Base-by-base conservation (phyloP, 306 rosid species). In the Prinsepia uniflora region DNA sequence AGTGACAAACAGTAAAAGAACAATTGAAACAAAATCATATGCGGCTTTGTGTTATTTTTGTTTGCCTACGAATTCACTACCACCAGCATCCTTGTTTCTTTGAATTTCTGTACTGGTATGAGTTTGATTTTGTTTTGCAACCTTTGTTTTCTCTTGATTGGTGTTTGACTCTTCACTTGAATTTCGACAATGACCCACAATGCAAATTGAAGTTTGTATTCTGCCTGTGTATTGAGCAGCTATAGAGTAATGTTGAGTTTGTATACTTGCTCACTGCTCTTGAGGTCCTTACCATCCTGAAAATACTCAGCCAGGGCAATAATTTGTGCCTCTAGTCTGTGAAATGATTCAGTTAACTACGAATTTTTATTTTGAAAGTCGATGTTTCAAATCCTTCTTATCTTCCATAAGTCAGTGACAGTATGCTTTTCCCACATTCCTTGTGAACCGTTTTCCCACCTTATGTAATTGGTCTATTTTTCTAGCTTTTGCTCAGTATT, bases 141-240 rank as follows among this genome's bases (percentile, higher is more conserved):
- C 57, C 58, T 43, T 43, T 14, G 24, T 39, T 22, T 19, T 49
- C 12, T 58, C 20, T 56, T 61, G 73, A 34, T 77, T 64, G 49
- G 76, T 79, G 39, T 81, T 77, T 71, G 72, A 65, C 74, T 79
- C 39, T n/a, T 81, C 74, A 71, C 71, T 84, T 65, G 71, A 82
- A 75, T 55, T 80, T 76, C 52, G 76, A 56, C 66, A 69, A 24
- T 78, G 77, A 45, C 74, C 79, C 47, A 59, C 77, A 48, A 59
- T 69, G 79, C 75, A 41, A 76, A 74, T 53, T 85, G 71, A 53
- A 72, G 75, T 59, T 58, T 62, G 44, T 73, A 43, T 56, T 72
- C 68, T 70, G 78, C n/a, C 71, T 72, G 79, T 78, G 68, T 81
- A 13, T 66, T 71, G 69, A 65, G 57, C 48, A 39, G 42, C 61